These are phyloP conservation scores for Biancaea sappan DNA, from an alignment of 306 rosid genomes.

Conservation along the genomic window DNA sequence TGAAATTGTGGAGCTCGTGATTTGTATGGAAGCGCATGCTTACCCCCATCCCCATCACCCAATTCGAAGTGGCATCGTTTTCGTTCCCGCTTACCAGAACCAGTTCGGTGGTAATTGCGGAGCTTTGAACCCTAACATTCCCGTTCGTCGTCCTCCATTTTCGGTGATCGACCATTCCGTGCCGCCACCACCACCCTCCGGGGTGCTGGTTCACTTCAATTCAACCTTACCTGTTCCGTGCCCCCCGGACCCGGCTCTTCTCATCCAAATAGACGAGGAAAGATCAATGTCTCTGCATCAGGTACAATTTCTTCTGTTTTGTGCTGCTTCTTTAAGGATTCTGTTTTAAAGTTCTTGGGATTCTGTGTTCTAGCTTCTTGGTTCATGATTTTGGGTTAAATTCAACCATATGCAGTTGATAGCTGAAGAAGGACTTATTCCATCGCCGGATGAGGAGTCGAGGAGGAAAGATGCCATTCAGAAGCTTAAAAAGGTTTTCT, in stretches of 20 bases:
- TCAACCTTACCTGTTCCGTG: neutral
- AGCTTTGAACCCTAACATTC: conserved; percentile 4
- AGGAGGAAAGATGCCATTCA: conserved; percentile 38
- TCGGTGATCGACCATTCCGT: conserved; percentile 11
- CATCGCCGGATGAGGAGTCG: conserved; percentile 38
- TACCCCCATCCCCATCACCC: conserved; percentile 20
- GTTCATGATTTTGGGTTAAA: neutral
- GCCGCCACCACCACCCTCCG: conserved; percentile 7
- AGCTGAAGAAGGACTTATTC: conserved; percentile 47
- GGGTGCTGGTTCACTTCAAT: conserved; percentile 26
- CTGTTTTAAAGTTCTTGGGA: neutral
- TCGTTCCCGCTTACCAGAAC: neutral
- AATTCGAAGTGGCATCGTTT: conserved; percentile 33
- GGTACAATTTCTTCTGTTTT: conserved; percentile 30
- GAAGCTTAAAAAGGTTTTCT: conserved; percentile 50
- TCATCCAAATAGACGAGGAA: conserved; percentile 32
- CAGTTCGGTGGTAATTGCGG: neutral
- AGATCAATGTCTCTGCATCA: conserved; percentile 45
- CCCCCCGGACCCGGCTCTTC: conserved; percentile 18
- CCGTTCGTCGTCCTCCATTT: conserved; percentile 20
- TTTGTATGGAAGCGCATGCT: conserved; percentile 39
- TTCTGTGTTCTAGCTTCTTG: neutral
- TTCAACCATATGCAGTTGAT: conserved; percentile 32
- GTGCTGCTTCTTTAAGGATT: neutral
- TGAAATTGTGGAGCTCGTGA: conserved; percentile 11